Evolutionary conservation across 805 yeast genomes (phyloP).

Genomic region (Saccharomycopsis malanga): DNA sequence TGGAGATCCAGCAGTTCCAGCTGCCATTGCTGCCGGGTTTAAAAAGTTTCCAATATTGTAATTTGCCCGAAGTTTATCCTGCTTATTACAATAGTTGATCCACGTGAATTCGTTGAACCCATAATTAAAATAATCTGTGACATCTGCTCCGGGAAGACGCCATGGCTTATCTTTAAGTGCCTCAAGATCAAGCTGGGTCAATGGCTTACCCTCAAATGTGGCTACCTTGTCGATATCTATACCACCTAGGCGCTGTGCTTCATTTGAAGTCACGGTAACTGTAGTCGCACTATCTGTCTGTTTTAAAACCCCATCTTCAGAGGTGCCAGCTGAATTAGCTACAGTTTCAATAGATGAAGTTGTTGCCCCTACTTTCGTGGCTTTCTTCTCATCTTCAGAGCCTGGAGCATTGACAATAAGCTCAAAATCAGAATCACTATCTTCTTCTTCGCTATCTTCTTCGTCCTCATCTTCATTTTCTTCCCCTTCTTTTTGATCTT

Average conservation of each 20-base stretch:
- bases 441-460: constrained; percentile 23
- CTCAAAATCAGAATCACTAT: constrained; percentile 51
- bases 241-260: constrained; percentile 33
- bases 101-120: constrained; percentile 97
- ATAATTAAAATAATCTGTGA: constrained; percentile 89
- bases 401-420: constrained; percentile 57
- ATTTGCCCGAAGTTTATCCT: constrained; percentile 71
- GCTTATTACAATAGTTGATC: constrained; percentile 86
- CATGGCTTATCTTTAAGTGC: constrained; percentile 92
- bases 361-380: background rate
- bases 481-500: constrained; percentile 19
- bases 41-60: constrained; percentile 76
- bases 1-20: background rate
- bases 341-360: constrained; percentile 2
- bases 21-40: constrained; percentile 13
- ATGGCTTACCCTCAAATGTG: constrained; percentile 69
- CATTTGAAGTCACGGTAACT: background rate
- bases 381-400: constrained; percentile 19
- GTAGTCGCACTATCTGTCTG: constrained; percentile 24
- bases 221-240: constrained; percentile 71
- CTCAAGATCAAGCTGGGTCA: constrained; percentile 73
- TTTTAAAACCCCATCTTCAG: constrained; percentile 27
- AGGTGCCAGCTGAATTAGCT: constrained; percentile 25
- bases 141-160: constrained; percentile 96
- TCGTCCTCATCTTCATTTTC: constrained; percentile 27